These are phyloP conservation scores for Lolium multiflorum DNA, from an alignment of 176 grass and related monocot genomes.

Conservation along the genomic window DNA sequence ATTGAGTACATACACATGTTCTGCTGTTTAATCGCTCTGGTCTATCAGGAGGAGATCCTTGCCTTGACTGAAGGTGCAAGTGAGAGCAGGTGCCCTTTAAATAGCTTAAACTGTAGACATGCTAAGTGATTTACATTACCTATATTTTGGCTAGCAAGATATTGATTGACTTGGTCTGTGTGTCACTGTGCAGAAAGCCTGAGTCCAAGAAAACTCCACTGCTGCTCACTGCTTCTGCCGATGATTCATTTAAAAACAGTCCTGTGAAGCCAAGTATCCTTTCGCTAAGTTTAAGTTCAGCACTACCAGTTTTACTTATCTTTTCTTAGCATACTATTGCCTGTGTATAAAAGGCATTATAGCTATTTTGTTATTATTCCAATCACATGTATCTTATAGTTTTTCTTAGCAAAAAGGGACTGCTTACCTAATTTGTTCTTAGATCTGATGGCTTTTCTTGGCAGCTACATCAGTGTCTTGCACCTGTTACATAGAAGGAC, in stretches of 20 bases:
- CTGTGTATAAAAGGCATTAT: conserved; percentile 25
- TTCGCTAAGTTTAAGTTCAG: conserved; percentile 26
- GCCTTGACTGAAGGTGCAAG: conserved; percentile 68
- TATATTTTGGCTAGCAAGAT: conserved; percentile 12
- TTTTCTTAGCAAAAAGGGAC: neutral
- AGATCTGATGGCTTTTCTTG: conserved; percentile 8
- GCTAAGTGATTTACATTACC: conserved; percentile 21
- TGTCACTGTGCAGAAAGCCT: conserved; percentile 48
- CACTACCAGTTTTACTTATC: neutral
- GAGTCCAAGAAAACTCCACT: conserved; percentile 67
- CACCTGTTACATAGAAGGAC: conserved; percentile 13
- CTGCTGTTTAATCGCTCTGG: conserved; percentile 41
- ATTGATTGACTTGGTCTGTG: conserved; percentile 37
- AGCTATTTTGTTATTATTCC: conserved; percentile 1
- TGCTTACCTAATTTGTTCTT: neutral
- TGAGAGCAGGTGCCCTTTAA: conserved; percentile 58
- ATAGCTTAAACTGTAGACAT: neutral
- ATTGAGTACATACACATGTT: conserved; percentile 29
- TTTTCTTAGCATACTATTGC: neutral
- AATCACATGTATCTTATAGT: neutral
- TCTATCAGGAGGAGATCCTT: conserved; percentile 79
- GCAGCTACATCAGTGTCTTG: conserved; percentile 6
- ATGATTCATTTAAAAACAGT: conserved; percentile 73
- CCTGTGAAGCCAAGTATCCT: conserved; percentile 57
- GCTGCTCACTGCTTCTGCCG: conserved; percentile 70